A percentile compares a stretch with the other conserved stretches of the same genome.
Evolutionary conservation across 306 rosid genomes (phyloP).

Genomic region (Mimosa pudica): DNA sequence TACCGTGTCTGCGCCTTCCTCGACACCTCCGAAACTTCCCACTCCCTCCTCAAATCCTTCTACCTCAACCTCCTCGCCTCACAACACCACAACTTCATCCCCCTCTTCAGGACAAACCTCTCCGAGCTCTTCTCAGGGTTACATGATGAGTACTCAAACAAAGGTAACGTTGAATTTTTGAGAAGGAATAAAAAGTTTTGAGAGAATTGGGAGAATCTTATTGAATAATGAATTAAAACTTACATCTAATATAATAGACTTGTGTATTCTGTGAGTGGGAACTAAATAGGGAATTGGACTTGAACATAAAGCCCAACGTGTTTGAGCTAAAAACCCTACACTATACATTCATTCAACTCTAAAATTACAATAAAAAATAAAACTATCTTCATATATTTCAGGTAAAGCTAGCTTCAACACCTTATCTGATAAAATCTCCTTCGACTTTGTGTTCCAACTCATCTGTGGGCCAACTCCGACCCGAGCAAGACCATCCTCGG

Average conservation of each 20-base stretch:
- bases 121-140: constrained; percentile 39
- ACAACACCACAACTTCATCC: constrained; percentile 44
- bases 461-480: constrained; percentile 35
- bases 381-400: too few species aligned
- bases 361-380: too few species aligned
- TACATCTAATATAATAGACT: too few species aligned
- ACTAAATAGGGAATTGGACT: too few species aligned
- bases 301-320: too few species aligned
- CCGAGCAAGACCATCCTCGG: constrained; percentile 42
- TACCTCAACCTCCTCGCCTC: constrained; percentile 41
- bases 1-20: constrained; percentile 64
- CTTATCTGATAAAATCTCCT: constrained; percentile 30
- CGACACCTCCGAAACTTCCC: constrained; percentile 63
- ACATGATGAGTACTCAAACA: constrained; percentile 32
- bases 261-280: too few species aligned
- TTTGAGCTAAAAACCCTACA: too few species aligned
- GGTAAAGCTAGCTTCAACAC: constrained; percentile 39
- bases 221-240: too few species aligned
- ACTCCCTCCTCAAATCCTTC: constrained; percentile 47
- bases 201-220: too few species aligned
- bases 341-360: too few species aligned
- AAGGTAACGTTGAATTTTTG: not conserved
- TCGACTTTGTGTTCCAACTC: constrained; percentile 54
- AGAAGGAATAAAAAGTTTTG: too few species aligned
- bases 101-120: constrained; percentile 44